phyloP scores from a whole-genome alignment of 2,329 filamentous ascomycete genomes.

The Moelleriella libera region DNA sequence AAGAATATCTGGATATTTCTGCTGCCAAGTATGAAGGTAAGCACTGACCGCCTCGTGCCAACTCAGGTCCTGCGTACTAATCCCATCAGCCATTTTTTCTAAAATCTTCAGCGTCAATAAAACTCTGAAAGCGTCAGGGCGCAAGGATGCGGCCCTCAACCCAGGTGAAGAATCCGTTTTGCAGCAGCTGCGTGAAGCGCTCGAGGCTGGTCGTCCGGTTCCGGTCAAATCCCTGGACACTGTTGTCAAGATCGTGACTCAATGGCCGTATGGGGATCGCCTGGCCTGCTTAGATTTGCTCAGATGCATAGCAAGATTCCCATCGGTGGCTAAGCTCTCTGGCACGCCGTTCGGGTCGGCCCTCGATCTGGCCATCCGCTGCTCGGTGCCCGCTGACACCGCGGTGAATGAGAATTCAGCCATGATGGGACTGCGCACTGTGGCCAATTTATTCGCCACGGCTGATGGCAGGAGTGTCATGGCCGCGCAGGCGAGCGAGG shows the following conservation, averaged over 20 bases:
- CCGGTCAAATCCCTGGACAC: constrained; percentile 42
- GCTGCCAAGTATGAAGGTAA: constrained; percentile 52
- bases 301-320: constrained; percentile 62
- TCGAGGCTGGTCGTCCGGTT: constrained; percentile 44
- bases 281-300: constrained; percentile 78
- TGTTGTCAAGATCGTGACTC: constrained; percentile 56
- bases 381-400: constrained; percentile 29
- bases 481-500: constrained; percentile 40
- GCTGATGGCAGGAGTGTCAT: constrained; percentile 54
- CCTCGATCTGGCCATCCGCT: constrained; percentile 36
- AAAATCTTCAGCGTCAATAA: constrained; percentile 67
- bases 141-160: constrained; percentile 62
- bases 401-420: constrained; percentile 62
- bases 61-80: neutral
- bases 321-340: constrained; percentile 47
- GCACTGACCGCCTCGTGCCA: constrained; percentile 3
- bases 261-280: constrained; percentile 69
- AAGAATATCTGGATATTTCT: constrained; percentile 63
- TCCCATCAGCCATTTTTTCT: constrained; percentile 47
- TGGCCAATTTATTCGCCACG: constrained; percentile 75
- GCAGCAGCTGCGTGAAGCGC: constrained; percentile 41
- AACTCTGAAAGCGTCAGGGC: constrained; percentile 53
- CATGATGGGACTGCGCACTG: constrained; percentile 72
- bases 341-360: constrained; percentile 41
- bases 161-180: constrained; percentile 55